Evolutionary conservation across 352 stramenopile species (phyloP), one percentile per base, ranked within the genome.

Genomic region (Phytophthora tentaculata): DNA sequence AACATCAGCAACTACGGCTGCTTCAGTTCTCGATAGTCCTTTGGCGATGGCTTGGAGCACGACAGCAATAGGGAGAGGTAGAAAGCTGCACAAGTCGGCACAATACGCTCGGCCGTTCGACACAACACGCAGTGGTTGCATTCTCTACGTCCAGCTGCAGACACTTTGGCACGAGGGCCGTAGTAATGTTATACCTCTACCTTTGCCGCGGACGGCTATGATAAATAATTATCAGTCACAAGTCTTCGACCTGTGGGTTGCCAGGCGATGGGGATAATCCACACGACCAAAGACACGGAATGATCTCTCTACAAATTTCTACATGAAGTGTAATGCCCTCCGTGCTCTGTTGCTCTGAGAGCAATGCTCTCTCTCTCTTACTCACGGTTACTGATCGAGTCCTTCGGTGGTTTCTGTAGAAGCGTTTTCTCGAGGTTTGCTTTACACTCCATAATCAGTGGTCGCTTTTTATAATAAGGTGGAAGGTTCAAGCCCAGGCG

Each of bases 81-180:
- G 60, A 48, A 23, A 51, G 39, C 28, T 39, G 29, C n/a, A 43
- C 35, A 43, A 13, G 13, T 43, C 35, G 26, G n/a, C 8, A 32
- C 28, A 32, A 32, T 32, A 32, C 28, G 8, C 28, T 32, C 28
- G 3, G 28, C 19, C 29, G 28, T 44, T 56, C 57, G 32, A 64
- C 47, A 51, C 23, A 29, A 32, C 39, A 28, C 19, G 47, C 28
- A 13, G 23, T 28, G n/a, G 32, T 35, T 63, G 53, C 41, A 58
- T 64, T 58, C 47, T 43, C n/a, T 29, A 55, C 54, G 29, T 22
- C 56, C 64, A 72, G 43, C 64, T 72, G 64, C 64, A 37, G 64
- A 72, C 64, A 72, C 64, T 67, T 62, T 32, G 22, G 57, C 24
- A 50, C n/a, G n/a, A n/a, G n/a, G n/a, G n/a, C n/a, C n/a, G n/a